Evolutionary conservation across 768 basidiomycete genomes (phyloP), one percentile per base, ranked within the genome.

Genomic region (Mycena vitilis): DNA sequence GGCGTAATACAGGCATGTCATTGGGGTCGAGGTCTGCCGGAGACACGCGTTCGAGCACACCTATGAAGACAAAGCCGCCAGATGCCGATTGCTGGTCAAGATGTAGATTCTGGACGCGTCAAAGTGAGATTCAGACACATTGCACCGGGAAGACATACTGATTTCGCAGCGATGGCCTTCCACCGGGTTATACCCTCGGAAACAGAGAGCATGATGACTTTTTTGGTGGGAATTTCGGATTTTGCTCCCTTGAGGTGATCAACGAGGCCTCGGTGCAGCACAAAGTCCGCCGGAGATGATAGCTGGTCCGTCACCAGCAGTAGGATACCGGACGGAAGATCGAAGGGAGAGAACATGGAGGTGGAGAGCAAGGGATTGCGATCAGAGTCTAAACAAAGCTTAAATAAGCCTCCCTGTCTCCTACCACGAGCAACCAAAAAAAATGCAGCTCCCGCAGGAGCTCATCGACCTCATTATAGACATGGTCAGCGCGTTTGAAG

Each of bases 281-380:
- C 72, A 71, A 94, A 95, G 66, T 93, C 91, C 13, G 88, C 91
- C 2, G 93, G 89, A 0, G 93, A 86, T 0, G 84, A 80, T 0
- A 94, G 81, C 58, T 92, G 85, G 73, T 95, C 93, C 7, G 92
- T 91, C 7, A 95, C 82, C 0, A 94, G 79, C 13, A 92, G 72
- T 18, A 89, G 73, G 9, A 88, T 83, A 30, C 82, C 82, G 18
- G 86, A 81, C 9, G 81, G 77, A 18, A 91, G 81, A 23, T 87
- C 80, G 65, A 84, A 82, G 1, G 89, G 87, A 37, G 87, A 83
- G 71, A 89, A 84, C 79, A 85, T 87, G 76, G 30, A 30, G 30
- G 30, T 30, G 5, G 30, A 30, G 30, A 30, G 30, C 30, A 30
- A 30, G 30, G 30, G 30, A 30, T 30, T 30, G 2, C 30, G 30